These are phyloP conservation scores for Aspergillus puulaauensis DNA, from an alignment of 2,329 filamentous ascomycete species.

Conservation along the genomic window DNA sequence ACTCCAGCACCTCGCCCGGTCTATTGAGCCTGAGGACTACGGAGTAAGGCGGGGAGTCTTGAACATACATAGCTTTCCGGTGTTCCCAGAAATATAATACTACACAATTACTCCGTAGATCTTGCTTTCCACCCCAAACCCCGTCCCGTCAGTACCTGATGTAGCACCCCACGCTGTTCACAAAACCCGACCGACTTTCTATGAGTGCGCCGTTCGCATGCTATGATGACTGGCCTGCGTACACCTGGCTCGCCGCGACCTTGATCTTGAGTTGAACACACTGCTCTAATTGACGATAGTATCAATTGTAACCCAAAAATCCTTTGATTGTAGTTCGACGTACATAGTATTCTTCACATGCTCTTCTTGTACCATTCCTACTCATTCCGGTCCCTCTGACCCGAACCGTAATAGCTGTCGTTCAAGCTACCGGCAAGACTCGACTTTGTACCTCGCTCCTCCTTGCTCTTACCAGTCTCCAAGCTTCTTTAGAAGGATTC, in stretches of 20 bases:
- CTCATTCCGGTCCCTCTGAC: conserved; percentile 13
- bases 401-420: conserved; percentile 10
- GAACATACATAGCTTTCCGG: not conserved
- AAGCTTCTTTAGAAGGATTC: conserved; percentile 6
- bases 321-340: not conserved
- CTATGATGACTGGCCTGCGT: not conserved
- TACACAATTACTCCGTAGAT: not conserved
- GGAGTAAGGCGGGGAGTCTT: not conserved
- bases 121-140: not conserved
- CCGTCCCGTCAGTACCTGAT: not conserved
- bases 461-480: not conserved
- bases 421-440: not conserved
- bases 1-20: conserved; percentile 1
- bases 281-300: not conserved
- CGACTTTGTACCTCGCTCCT: not conserved
- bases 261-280: not conserved
- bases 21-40: conserved; percentile 5
- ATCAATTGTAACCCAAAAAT: not conserved
- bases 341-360: conserved; percentile 16
- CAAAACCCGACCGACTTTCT: not conserved
- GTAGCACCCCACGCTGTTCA: not conserved
- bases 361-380: conserved; percentile 6
- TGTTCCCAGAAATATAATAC: not conserved
- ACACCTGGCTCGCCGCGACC: not conserved
- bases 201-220: not conserved